A percentile compares a stretch with the other conserved stretches of the same genome.
These are phyloP conservation scores for Magnusiomyces sp. DNA, from an alignment of 1,139 yeast species.

Conservation along the genomic window DNA sequence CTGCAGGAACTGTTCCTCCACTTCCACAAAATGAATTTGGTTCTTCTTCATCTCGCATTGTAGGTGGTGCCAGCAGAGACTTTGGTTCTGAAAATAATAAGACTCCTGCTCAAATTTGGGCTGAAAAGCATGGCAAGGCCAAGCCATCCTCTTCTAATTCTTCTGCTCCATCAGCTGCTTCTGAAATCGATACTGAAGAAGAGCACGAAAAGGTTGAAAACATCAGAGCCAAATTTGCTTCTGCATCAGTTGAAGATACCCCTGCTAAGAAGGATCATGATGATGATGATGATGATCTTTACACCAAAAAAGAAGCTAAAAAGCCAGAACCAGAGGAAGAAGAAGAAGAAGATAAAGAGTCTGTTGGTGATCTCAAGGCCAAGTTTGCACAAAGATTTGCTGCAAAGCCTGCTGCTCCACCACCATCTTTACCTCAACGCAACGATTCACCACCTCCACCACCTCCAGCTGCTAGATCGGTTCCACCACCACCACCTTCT, in stretches of 20 bases:
- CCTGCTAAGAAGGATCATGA: not conserved
- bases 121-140: conserved; percentile 67
- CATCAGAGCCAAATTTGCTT: conserved; percentile 3
- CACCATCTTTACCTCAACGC: conserved; percentile 1
- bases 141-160: conserved; percentile 4
- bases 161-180: conserved; percentile 10
- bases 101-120: conserved; percentile 95
- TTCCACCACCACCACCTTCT: conserved; percentile 5
- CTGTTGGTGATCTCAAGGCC: conserved; percentile 19
- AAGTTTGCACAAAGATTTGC: conserved; percentile 15
- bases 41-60: conserved; percentile 32
- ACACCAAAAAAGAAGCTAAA: conserved; percentile 2
- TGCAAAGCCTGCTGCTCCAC: conserved; percentile 9
- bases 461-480: conserved; percentile 8
- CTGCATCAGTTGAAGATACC: not conserved
- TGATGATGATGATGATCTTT: not conserved
- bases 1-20: conserved; percentile 29
- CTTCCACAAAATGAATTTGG: conserved; percentile 42
- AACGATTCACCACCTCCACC: conserved; percentile 5
- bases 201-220: conserved; percentile 8
- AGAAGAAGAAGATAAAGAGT: conserved; percentile 15
- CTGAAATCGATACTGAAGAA: conserved; percentile 12
- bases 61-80: conserved; percentile 56
- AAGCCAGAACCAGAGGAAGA: conserved; percentile 15
- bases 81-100: conserved; percentile 71